These are phyloP conservation scores for Gamarada debralockiae DNA, from an alignment of 495 filamentous ascomycete genomes.

Conservation along the genomic window DNA sequence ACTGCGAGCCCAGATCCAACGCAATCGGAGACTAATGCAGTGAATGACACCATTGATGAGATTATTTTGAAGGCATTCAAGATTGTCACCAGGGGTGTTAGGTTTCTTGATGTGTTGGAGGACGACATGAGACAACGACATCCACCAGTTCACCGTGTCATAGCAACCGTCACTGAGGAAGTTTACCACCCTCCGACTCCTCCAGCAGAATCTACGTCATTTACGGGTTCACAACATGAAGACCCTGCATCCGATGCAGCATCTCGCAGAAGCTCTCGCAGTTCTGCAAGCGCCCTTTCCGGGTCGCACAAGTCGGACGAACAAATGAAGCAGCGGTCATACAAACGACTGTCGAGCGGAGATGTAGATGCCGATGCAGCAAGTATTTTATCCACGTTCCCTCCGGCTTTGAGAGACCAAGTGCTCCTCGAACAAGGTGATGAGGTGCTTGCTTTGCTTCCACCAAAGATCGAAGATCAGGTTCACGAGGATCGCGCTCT, in stretches of 20 bases:
- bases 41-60: constrained; percentile 80
- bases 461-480: no score
- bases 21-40: constrained; percentile 47
- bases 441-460: no score
- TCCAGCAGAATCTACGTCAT: constrained; percentile 53
- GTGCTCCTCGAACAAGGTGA: no score
- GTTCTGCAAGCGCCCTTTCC: constrained; percentile 20
- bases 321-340: constrained; percentile 23
- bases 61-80: constrained; percentile 92
- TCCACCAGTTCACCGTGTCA: constrained; percentile 48
- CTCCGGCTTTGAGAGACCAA: no score
- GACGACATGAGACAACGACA: constrained; percentile 52
- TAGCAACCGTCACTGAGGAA: constrained; percentile 60
- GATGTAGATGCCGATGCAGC: no score
- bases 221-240: constrained; percentile 30
- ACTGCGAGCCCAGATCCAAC: constrained; percentile 36
- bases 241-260: constrained; percentile 32
- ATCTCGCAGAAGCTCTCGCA: constrained; percentile 25
- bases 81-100: constrained; percentile 84
- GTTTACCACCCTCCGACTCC: constrained; percentile 67
- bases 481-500: no score
- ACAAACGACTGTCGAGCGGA: constrained; percentile 22
- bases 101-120: constrained; percentile 85
- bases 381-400: no score
- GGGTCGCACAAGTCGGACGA: constrained; percentile 15